A percentile compares a stretch with the other conserved stretches of the same genome.
These are phyloP conservation scores for Stagonosporopsis chrysanthemi DNA, from an alignment of 2,329 filamentous ascomycete species.

Conservation along the genomic window DNA sequence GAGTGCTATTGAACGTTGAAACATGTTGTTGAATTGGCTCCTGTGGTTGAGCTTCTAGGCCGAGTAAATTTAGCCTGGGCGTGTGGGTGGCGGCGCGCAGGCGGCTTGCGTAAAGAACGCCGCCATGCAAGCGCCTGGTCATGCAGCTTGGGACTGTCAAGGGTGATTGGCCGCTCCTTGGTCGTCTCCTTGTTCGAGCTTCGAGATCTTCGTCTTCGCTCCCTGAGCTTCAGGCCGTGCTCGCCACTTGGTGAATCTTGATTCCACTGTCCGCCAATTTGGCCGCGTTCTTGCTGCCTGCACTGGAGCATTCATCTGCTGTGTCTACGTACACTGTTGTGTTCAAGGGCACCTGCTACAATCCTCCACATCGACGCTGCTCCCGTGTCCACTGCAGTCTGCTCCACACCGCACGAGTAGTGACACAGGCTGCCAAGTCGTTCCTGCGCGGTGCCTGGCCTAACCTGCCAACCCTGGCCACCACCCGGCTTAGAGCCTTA, in stretches of 20 bases:
- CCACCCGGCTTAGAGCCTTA: constrained; percentile 6
- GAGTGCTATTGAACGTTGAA: constrained; percentile 27
- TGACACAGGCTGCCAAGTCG: constrained; percentile 19
- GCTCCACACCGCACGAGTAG: constrained; percentile 4
- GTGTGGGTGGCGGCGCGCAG: constrained; percentile 29
- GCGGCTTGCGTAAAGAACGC: constrained; percentile 27
- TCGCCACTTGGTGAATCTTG: constrained; percentile 17
- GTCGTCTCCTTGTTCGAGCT: constrained; percentile 18
- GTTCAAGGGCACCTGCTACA: neutral
- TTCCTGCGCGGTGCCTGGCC: constrained; percentile 18
- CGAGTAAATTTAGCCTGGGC: constrained; percentile 39
- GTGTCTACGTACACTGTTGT: neutral
- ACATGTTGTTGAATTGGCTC: constrained; percentile 23
- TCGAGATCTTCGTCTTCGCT: constrained; percentile 26
- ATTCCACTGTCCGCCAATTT: constrained; percentile 5
- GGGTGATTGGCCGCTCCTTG: constrained; percentile 27
- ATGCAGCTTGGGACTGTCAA: constrained; percentile 8
- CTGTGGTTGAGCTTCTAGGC: constrained; percentile 17
- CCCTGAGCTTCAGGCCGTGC: constrained; percentile 19
- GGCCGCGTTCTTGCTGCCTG: neutral
- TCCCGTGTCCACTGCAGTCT: neutral
- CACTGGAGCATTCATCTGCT: neutral
- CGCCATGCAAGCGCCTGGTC: constrained; percentile 33
- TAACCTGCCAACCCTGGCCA: constrained; percentile 19
- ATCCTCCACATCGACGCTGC: neutral